Conservation (phyloP, 2,329 filamentous ascomycete species). For the Cladosporium sp. region DNA sequence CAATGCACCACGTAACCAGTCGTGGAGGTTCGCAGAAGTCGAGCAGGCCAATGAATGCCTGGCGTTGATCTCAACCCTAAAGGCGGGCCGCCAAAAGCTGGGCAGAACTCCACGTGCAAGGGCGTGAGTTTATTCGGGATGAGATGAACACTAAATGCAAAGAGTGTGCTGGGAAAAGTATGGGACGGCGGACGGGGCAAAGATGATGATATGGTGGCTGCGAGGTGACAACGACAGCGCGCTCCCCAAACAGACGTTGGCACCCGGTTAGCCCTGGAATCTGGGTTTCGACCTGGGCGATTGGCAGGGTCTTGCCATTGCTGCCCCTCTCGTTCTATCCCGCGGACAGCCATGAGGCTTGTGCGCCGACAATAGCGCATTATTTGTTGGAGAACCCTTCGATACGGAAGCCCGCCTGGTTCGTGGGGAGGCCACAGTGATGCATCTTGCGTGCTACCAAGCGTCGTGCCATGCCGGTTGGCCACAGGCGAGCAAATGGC, state of each 20-base stretch:
- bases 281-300: background rate
- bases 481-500: background rate
- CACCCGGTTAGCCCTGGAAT: background rate
- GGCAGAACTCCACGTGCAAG: constrained; percentile 3
- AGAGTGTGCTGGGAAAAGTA: background rate
- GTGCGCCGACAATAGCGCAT: constrained; percentile 2
- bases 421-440: background rate
- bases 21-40: background rate
- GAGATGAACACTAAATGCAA: background rate
- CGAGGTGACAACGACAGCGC: background rate
- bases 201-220: constrained; percentile 5
- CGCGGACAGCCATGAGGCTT: constrained; percentile 12
- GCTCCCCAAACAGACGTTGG: background rate
- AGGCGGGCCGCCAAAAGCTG: constrained; percentile 3
- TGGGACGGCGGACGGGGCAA: background rate
- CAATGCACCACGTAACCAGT: background rate
- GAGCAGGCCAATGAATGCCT: constrained; percentile 8
- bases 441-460: background rate
- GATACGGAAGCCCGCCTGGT: background rate
- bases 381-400: background rate
- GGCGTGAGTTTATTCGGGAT: constrained; percentile 5
- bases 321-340: constrained; percentile 7
- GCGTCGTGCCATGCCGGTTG: background rate
- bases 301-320: constrained; percentile 7
- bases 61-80: constrained; percentile 1